A percentile compares a stretch with the other conserved stretches of the same genome.
Evolutionary conservation across 192 early-diverging fungal genomes (phyloP).

Genomic region (Backusella tuberculispora): DNA sequence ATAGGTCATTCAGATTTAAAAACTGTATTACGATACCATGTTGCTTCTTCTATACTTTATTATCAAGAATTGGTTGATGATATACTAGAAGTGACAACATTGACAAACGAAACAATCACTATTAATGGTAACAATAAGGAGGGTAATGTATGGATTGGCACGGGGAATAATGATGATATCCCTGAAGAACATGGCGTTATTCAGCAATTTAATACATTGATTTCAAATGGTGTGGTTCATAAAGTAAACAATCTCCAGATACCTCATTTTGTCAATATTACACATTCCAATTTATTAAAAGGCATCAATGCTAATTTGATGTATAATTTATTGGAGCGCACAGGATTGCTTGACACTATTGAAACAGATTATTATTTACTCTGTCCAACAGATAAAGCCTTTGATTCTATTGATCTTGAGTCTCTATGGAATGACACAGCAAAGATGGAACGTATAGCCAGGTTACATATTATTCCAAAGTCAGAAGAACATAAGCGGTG

Average conservation of each 20-base stretch:
- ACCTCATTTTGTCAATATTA: slow-evolving; percentile 48
- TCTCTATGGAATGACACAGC: slow-evolving; percentile 38
- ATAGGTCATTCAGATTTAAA: slow-evolving; percentile 36
- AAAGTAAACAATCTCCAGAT: slow-evolving; percentile 46
- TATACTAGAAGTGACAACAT: slow-evolving; percentile 37
- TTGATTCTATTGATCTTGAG: slow-evolving; percentile 44
- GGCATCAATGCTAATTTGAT: slow-evolving; percentile 48
- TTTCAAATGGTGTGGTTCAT: slow-evolving; percentile 55
- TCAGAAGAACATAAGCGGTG: slow-evolving; percentile 8
- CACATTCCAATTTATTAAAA: slow-evolving; percentile 45
- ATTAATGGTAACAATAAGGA: slow-evolving; percentile 36
- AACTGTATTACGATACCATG: slow-evolving; percentile 56
- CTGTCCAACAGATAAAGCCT: slow-evolving; percentile 58
- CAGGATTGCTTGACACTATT: slow-evolving; percentile 43
- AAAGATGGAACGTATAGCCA: slow-evolving; percentile 53
- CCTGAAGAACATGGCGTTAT: slow-evolving; percentile 12
- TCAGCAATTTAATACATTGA: slow-evolving; percentile 41
- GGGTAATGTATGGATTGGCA: neutral
- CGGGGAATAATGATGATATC: neutral
- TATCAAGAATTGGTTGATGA: slow-evolving; percentile 37
- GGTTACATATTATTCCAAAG: slow-evolving; percentile 67
- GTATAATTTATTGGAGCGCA: slow-evolving; percentile 41
- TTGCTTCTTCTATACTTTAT: slow-evolving; percentile 45
- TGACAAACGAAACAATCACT: slow-evolving; percentile 42
- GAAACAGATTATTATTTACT: slow-evolving; percentile 46